phyloP scores from a whole-genome alignment of 257 asterid genomes.

The Echium plantagineum region DNA sequence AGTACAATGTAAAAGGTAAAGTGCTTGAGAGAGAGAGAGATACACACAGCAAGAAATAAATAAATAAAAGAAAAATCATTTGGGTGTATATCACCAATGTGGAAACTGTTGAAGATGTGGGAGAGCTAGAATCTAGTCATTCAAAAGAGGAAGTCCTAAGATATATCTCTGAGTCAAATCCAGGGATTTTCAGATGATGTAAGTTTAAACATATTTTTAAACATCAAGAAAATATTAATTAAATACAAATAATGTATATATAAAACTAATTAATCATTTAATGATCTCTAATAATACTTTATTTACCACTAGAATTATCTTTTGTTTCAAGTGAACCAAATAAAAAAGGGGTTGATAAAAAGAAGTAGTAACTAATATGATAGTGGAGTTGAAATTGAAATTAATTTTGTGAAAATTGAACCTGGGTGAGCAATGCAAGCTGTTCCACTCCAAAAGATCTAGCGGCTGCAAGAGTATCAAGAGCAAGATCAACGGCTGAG shows the following conservation, averaged over 20 bases:
- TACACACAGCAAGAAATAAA: constrained; percentile 5
- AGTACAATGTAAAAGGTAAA: constrained; percentile 5
- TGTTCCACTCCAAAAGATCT: constrained; percentile 90
- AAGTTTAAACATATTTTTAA: too few relatives aligned
- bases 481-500: constrained; percentile 98
- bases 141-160: constrained; percentile 15
- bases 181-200: neutral
- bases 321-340: neutral
- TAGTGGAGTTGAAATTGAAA: neutral
- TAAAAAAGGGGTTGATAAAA: too few relatives aligned
- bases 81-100: constrained; percentile 14
- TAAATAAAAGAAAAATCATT: constrained; percentile 12
- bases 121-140: constrained; percentile 11
- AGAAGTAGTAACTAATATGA: neutral
- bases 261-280: neutral
- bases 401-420: constrained; percentile 2
- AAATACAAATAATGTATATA: too few relatives aligned
- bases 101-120: constrained; percentile 16
- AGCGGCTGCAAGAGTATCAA: constrained; percentile 85
- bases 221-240: too few relatives aligned
- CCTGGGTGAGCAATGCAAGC: constrained; percentile 92
- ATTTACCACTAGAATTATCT: neutral
- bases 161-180: constrained; percentile 10
- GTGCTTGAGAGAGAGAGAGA: neutral
- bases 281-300: neutral